Evolutionary conservation across 2,329 filamentous ascomycete genomes (phyloP), one percentile per base, ranked within the genome.

Genomic region (Talaromyces sp.): DNA sequence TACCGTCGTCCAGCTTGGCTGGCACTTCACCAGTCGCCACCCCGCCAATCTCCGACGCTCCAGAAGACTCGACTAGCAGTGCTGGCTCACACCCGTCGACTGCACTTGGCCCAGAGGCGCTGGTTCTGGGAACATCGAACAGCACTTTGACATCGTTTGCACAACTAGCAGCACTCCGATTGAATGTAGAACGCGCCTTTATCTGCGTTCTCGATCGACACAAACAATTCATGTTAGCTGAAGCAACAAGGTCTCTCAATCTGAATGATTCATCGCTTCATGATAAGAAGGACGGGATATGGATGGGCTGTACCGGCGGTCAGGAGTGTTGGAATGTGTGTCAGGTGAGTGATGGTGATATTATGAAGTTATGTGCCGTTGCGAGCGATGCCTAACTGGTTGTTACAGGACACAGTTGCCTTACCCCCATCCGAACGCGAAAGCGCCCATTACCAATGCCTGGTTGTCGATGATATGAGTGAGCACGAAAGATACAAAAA

Each of bases 161-260:
- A 4, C 70, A 73, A 37, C 55, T 72, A 8, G 70, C 69, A 4
- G 68, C 70, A 0, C 52, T 72, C 47, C 69, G 67, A 6, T 45
- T 73, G 19, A 65, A 71, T 50, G 70, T 66, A 3, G 65, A 73
- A 51, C 68, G 74, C 19, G 71, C 72, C 2, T 55, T 76, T 45
- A 70, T 76, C 30, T 63, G 73, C 54, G 68, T 82, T 10, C 76
- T 82, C 49, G 79, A 80, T 56, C 70, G 73, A 19, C 70, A 77
- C 8, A 71, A 67, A 19, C 78, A 81, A 56, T 81, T 78, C 52
- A 75, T 81, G 24, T 64, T 82, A 14, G 77, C 78, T n/a, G 80
- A 82, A 61, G 75, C 77, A 14, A 79, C 78, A 3, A 71, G 70
- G 52, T 74, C 72, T 0, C 59, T 74, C 6, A 68, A 68, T 46